Evolutionary conservation across 139 green algal species (phyloP).

Genomic region (Tetraselmis striata): DNA sequence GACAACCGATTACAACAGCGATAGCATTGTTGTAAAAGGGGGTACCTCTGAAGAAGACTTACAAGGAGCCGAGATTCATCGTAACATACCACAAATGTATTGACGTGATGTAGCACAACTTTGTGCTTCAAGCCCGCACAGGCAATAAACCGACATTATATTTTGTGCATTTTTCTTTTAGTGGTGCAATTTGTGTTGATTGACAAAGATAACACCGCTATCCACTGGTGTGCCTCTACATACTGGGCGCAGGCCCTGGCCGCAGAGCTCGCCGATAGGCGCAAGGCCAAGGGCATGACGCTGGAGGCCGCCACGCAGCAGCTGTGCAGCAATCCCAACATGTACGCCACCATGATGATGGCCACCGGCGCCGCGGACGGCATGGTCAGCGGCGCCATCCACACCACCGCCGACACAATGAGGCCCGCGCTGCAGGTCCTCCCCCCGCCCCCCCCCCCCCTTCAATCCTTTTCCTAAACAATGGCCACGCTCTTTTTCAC

Average conservation of each 20-base stretch:
- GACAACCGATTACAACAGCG: no score
- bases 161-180: background rate
- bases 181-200: background rate
- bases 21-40: no score
- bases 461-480: no score
- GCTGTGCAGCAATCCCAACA: conserved; percentile 22
- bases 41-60: no score
- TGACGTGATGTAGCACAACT: background rate
- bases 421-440: conserved; percentile 78
- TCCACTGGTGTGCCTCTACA: background rate
- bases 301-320: conserved; percentile 55
- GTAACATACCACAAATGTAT: background rate
- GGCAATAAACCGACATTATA: background rate
- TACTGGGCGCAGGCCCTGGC: conserved; percentile 36
- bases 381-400: conserved; percentile 79
- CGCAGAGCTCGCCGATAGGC: conserved; percentile 44
- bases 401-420: conserved; percentile 87
- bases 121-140: background rate
- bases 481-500: background rate
- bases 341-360: conserved; percentile 74
- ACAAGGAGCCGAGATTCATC: no score
- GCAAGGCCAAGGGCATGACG: conserved; percentile 68
- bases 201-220: background rate
- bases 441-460: no score
- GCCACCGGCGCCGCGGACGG: conserved; percentile 67